Base-by-base conservation (phyloP, 2,329 filamentous ascomycete species). In the Colletotrichum sp. region DNA sequence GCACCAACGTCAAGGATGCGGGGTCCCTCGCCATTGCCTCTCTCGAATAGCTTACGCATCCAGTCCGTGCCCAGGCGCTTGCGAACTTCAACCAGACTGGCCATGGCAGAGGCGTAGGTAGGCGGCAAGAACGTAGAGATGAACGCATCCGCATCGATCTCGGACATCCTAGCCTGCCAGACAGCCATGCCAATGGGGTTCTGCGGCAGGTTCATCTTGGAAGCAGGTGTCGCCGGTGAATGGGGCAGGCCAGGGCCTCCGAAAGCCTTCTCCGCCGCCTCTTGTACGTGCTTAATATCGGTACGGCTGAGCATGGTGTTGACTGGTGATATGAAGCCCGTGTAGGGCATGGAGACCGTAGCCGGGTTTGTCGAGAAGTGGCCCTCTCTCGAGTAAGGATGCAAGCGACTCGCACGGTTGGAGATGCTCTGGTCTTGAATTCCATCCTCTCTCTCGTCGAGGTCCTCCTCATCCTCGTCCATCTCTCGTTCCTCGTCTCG, bases 191-290 rank as follows among this genome's bases (percentile, higher is more conserved):
- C 88, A 32, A 96, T 91, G 0, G 91, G 88, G 77, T 90, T 91
- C 86, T 95, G 94, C 18, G 90, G 88, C 36, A 90, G 86, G 36
- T 86, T 90, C 80, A 86, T 91, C 80, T 85, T 90, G 18, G 88
- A 86, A 36, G 86, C 85, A 0, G 94, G 93, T 4, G 94, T 96
- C 2, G 93, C 90, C 1, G 94, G 92, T 3, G 95, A 98, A 81
- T 94, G 89, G 5, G 96, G 96, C 18, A 99, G 87, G 0, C 93
- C 92, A 5, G 85, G 85, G 0, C 96, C 96, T 59, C 96, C 96
- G 82, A 98, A 96, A 1, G 92, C 89, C 59, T 88, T 90, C 78
- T 95, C 92, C 1, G 96, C 94, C 2, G 94, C 90, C 72, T 93
- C 90, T 39, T 89, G 88, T 36, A 99, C 87, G 82, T 99, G 97